Conservation (phyloP, 148 eudicot genomes). For the Spergularia bocconei region DNA sequence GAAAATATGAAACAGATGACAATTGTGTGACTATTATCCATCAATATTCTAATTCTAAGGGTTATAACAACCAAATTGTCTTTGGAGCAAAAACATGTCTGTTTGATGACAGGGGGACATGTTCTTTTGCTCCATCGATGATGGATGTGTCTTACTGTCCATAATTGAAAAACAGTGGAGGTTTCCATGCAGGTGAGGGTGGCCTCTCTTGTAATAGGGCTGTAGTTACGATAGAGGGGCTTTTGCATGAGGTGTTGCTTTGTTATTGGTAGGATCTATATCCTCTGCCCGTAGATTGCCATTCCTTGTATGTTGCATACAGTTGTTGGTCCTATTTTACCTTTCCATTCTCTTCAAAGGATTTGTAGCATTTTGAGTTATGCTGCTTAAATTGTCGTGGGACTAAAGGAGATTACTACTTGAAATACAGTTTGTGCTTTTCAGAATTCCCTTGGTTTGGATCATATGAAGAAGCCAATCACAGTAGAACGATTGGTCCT, state of each 20-base stretch:
- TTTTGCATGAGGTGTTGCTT: neutral
- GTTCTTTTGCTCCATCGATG: neutral
- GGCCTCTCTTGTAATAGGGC: neutral
- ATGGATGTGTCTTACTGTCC: neutral
- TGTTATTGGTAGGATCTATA: neutral
- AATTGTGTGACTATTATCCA: no score
- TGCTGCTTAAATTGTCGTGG: no score
- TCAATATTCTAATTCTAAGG: neutral
- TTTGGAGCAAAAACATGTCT: neutral
- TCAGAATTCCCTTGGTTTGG: neutral
- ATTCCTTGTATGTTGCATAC: no score
- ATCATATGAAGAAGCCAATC: neutral
- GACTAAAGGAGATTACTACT: no score
- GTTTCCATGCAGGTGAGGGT: neutral
- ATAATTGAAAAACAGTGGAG: neutral
- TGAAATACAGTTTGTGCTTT: neutral
- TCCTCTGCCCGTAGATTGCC: no score
- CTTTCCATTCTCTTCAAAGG: no score
- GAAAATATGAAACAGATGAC: no score
- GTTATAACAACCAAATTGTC: neutral
- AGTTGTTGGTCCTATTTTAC: no score
- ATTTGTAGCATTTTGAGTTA: no score
- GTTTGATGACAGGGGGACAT: neutral
- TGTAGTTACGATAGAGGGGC: neutral
- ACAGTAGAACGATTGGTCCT: neutral